phyloP scores from a whole-genome alignment of 495 filamentous ascomycete genomes.

The Zalerion maritima region DNA sequence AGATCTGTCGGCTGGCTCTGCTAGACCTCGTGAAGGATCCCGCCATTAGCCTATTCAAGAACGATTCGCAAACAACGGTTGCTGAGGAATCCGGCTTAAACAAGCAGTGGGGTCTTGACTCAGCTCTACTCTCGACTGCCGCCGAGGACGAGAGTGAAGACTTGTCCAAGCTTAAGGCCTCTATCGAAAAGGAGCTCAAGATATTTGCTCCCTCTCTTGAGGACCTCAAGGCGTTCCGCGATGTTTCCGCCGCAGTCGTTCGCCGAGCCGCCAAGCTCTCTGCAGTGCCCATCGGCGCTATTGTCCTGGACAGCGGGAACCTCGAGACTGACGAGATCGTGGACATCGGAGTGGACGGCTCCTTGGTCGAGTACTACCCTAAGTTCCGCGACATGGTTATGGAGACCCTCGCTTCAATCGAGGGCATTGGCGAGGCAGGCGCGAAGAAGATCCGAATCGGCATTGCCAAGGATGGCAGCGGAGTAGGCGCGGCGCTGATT shows the following conservation, averaged over 20 bases:
- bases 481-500: constrained; percentile 84
- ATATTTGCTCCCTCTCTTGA: constrained; percentile 54
- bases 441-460: constrained; percentile 76
- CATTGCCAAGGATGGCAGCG: constrained; percentile 85
- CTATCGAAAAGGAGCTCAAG: constrained; percentile 60
- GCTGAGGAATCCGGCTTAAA: constrained; percentile 49
- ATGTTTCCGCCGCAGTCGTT: constrained; percentile 67
- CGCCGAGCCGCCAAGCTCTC: constrained; percentile 79
- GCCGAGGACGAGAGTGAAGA: constrained; percentile 56
- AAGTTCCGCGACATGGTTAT: constrained; percentile 68
- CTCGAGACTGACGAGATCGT: constrained; percentile 51
- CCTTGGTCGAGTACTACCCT: constrained; percentile 83
- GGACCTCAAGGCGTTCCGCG: constrained; percentile 71
- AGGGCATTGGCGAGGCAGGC: constrained; percentile 54
- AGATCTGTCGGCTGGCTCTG: constrained; percentile 71
- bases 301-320: constrained; percentile 60
- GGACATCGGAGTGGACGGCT: constrained; percentile 84
- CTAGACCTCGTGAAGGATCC: constrained; percentile 49
- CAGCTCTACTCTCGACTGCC: constrained; percentile 66
- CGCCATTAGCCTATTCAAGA: constrained; percentile 48
- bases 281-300: constrained; percentile 71
- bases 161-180: constrained; percentile 49
- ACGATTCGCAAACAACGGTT: constrained; percentile 55
- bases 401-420: constrained; percentile 54
- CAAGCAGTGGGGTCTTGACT: constrained; percentile 80